Evolutionary conservation across 257 asterid genomes (phyloP).

Genomic region (Solanum sparsipilum): DNA sequence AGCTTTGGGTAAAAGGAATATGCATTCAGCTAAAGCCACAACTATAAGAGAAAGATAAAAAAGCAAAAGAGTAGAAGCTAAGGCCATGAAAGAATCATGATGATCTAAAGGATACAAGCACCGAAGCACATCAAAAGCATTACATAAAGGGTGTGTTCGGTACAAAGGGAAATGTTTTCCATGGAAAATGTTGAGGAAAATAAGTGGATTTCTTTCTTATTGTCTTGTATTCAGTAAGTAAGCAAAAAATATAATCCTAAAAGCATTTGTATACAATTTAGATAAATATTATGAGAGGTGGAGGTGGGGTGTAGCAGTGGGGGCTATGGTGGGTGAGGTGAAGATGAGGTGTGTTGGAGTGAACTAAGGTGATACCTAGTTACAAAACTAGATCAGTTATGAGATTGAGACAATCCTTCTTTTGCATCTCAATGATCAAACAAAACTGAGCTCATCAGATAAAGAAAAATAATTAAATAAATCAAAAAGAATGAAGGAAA

Average conservation of each 20-base stretch:
- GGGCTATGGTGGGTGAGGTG: not conserved
- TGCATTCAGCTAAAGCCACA: not conserved
- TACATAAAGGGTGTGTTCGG: not conserved
- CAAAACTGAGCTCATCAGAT: not conserved
- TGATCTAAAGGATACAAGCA: not conserved
- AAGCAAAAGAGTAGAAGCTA: not conserved
- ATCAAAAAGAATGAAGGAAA: not conserved
- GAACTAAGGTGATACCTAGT: not conserved
- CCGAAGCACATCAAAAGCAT: not conserved
- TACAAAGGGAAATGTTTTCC: not conserved
- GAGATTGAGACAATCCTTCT: not conserved
- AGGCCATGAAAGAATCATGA: not conserved
- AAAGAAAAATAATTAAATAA: not conserved
- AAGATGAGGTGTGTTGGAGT: not conserved
- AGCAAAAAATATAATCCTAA: not conserved
- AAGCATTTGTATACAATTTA: not conserved
- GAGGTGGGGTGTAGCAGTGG: not conserved
- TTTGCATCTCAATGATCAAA: not conserved
- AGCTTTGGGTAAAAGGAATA: not conserved
- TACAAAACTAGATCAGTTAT: not conserved
- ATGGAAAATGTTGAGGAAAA: not conserved
- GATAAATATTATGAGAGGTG: not conserved
- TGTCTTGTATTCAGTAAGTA: not conserved
- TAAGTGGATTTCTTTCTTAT: not conserved
- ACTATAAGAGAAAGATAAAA: not conserved